These are phyloP conservation scores for Fusarium avenaceum DNA, from an alignment of 2,329 filamentous ascomycete species.

Conservation along the genomic window DNA sequence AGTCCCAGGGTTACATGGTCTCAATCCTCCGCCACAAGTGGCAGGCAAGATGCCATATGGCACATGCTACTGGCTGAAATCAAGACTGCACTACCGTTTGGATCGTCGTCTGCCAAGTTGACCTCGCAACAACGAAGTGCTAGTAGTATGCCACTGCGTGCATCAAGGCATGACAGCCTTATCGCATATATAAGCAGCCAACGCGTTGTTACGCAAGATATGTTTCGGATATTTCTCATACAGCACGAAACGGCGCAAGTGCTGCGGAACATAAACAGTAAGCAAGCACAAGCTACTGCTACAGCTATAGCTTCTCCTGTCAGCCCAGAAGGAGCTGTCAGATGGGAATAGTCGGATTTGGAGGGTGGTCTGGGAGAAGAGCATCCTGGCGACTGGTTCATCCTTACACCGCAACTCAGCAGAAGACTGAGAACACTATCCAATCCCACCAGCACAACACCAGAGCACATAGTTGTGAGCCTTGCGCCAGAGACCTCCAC, in stretches of 20 bases:
- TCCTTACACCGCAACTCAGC: conserved; percentile 35
- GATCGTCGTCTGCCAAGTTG: conserved; percentile 4
- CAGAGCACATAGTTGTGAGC: conserved; percentile 18
- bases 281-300: background rate
- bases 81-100: background rate
- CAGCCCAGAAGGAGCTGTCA: conserved; percentile 18
- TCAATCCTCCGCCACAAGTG: background rate
- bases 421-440: background rate
- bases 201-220: conserved; percentile 7
- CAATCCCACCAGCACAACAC: conserved; percentile 11
- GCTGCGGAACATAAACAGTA: background rate
- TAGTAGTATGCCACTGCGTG: background rate
- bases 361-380: background rate
- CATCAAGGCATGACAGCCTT: background rate
- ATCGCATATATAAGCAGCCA: conserved; percentile 5
- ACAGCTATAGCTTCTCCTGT: background rate
- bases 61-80: background rate
- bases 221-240: conserved; percentile 4
- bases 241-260: conserved; percentile 4
- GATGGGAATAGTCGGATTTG: conserved; percentile 46
- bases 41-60: background rate
- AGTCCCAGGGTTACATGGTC: conserved; percentile 7
- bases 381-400: conserved; percentile 1
- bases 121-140: background rate
- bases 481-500: background rate